Percentiles rank a stretch among this genome's conserved stretches.
Conservation (phyloP, 768 basidiomycete species). For the Paxillus involutus region DNA sequence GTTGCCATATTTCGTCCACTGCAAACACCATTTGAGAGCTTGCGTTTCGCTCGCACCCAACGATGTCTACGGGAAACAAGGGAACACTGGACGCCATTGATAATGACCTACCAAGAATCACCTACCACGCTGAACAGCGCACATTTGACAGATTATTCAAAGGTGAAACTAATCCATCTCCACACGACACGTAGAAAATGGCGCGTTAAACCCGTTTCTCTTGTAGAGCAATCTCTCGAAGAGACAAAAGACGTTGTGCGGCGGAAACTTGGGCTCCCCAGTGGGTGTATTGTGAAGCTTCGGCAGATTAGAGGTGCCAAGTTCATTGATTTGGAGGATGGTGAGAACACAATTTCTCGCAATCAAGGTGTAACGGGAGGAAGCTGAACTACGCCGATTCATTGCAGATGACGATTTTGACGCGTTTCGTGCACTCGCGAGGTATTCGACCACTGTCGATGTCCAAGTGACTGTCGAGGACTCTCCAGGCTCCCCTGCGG, state of each 20-base stretch:
- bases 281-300: constrained; percentile 36
- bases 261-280: constrained; percentile 56
- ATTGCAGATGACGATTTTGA: constrained; percentile 75
- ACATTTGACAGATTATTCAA: constrained; percentile 44
- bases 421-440: constrained; percentile 57
- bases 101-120: constrained; percentile 30
- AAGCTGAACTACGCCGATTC: background rate
- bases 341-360: constrained; percentile 34
- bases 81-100: constrained; percentile 18
- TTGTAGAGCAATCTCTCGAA: constrained; percentile 58
- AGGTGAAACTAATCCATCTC: constrained; percentile 25
- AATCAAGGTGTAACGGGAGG: background rate
- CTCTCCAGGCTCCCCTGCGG: background rate
- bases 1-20: background rate
- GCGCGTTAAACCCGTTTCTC: constrained; percentile 1
- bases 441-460: constrained; percentile 35
- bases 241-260: constrained; percentile 58
- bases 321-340: constrained; percentile 73
- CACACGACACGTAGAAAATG: background rate
- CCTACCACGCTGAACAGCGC: constrained; percentile 35
- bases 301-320: constrained; percentile 54
- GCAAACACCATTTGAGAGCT: background rate
- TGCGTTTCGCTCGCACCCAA: background rate
- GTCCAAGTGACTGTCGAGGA: constrained; percentile 32
- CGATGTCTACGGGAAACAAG: constrained; percentile 19